Evolutionary conservation across 2,329 filamentous ascomycete species (phyloP).

Genomic region (Cordyceps pruinosa): DNA sequence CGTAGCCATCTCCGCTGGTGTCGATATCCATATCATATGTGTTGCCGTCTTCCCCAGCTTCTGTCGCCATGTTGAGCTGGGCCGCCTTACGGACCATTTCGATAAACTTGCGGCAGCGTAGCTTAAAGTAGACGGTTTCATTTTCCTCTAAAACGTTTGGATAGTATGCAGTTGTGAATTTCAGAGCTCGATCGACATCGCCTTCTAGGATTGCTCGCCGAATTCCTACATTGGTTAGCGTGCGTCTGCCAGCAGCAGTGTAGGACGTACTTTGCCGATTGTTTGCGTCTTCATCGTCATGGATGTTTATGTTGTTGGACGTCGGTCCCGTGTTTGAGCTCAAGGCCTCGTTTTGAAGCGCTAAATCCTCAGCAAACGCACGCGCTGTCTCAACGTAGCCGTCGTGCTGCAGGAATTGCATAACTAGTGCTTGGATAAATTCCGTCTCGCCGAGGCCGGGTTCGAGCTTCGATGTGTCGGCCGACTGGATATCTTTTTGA

Average conservation of each 20-base stretch:
- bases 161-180: conserved; percentile 71
- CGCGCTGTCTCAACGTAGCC: conserved; percentile 90
- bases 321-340: conserved; percentile 46
- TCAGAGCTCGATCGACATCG: conserved; percentile 85
- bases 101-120: conserved; percentile 87
- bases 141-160: conserved; percentile 73
- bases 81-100: conserved; percentile 81
- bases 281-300: conserved; percentile 79
- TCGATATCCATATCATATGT: conserved; percentile 49
- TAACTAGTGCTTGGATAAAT: conserved; percentile 71
- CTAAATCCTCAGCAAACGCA: conserved; percentile 78
- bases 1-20: conserved; percentile 47
- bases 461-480: conserved; percentile 54
- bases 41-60: conserved; percentile 34
- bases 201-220: conserved; percentile 81
- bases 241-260: too few species aligned
- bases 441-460: conserved; percentile 64
- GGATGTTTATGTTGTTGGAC: conserved; percentile 57
- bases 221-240: conserved; percentile 54
- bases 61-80: conserved; percentile 49
- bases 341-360: conserved; percentile 64
- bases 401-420: conserved; percentile 89
- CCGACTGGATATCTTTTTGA: conserved; percentile 50
- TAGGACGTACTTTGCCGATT: conserved; percentile 68
- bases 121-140: conserved; percentile 76